phyloP scores from a whole-genome alignment of 2,329 filamentous ascomycete species.

The Phyllosticta paracitricarpa region DNA sequence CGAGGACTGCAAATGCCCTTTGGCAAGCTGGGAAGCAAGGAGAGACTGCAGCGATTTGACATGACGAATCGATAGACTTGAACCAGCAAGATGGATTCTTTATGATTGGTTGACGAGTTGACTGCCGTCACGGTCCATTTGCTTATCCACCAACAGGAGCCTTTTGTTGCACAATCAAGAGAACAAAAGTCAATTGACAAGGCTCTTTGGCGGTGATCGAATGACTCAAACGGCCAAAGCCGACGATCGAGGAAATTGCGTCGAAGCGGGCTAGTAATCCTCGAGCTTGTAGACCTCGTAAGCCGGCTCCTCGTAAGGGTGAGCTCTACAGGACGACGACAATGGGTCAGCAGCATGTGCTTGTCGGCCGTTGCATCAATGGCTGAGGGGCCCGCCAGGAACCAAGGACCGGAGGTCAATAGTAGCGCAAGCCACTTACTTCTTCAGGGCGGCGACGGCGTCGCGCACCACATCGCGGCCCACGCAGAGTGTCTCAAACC shows the following conservation, averaged over 20 bases:
- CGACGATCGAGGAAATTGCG: neutral
- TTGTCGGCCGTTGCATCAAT: neutral
- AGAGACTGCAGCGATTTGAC: neutral
- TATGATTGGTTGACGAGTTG: neutral
- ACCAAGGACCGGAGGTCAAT: neutral
- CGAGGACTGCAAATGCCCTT: neutral
- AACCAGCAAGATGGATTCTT: neutral
- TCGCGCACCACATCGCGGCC: slow-evolving; percentile 47
- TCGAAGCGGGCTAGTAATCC: slow-evolving; percentile 22
- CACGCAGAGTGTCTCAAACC: slow-evolving; percentile 53
- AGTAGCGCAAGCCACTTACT: slow-evolving; percentile 34
- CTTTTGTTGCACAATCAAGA: no score
- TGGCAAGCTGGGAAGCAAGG: neutral
- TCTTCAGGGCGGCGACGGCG: slow-evolving; percentile 55
- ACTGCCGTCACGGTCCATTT: neutral
- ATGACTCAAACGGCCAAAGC: neutral
- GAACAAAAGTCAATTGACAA: neutral
- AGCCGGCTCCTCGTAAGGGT: slow-evolving; percentile 37
- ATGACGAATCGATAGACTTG: neutral
- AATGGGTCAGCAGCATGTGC: slow-evolving; percentile 6
- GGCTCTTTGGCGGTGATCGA: neutral
- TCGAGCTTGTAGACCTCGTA: slow-evolving; percentile 39
- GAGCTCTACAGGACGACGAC: slow-evolving; percentile 21
- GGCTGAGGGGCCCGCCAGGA: neutral
- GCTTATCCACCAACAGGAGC: neutral